phyloP scores from a whole-genome alignment of 331 rosid species.

The Spiraea crenata region DNA sequence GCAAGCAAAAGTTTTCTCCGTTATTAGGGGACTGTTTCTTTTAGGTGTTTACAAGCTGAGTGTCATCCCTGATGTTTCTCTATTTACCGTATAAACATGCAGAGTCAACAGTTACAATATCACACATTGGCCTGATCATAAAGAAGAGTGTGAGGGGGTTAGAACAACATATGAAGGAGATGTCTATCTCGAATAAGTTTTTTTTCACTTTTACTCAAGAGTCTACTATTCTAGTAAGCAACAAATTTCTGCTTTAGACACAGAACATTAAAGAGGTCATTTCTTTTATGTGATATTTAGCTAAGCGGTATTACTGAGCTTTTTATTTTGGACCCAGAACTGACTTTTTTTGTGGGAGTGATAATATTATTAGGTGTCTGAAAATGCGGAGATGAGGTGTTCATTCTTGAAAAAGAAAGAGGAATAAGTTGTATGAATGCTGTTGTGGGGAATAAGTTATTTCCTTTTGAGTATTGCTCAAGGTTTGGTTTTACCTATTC shows the following conservation, averaged over 20 bases:
- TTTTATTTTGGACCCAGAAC: too few species aligned
- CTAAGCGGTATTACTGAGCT: conserved; percentile 9
- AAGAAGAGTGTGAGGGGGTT: conserved; percentile 84
- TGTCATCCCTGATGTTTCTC: conserved; percentile 29
- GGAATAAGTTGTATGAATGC: conserved; percentile 79
- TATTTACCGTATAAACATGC: conserved; percentile 29
- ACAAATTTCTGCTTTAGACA: background rate
- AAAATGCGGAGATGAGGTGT: conserved; percentile 67
- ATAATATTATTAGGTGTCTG: conserved; percentile 53
- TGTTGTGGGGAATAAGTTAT: conserved; percentile 51
- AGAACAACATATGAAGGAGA: conserved; percentile 63
- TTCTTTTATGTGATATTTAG: background rate
- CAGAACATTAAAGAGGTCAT: background rate
- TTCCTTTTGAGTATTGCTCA: conserved; percentile 40
- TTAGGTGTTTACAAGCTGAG: background rate
- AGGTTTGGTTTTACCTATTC: conserved; percentile 38
- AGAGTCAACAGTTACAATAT: conserved; percentile 50
- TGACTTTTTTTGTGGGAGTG: conserved; percentile 12
- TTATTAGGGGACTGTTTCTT: background rate
- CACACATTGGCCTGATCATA: conserved; percentile 77
- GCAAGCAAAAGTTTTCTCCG: conserved; percentile 24
- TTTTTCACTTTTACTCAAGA: conserved; percentile 77
- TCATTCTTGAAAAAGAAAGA: conserved; percentile 66
- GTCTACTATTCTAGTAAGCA: conserved; percentile 57
- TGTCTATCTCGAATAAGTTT: conserved; percentile 52